Conservation (phyloP, 495 filamentous ascomycete species). For the Parathielavia appendiculata region DNA sequence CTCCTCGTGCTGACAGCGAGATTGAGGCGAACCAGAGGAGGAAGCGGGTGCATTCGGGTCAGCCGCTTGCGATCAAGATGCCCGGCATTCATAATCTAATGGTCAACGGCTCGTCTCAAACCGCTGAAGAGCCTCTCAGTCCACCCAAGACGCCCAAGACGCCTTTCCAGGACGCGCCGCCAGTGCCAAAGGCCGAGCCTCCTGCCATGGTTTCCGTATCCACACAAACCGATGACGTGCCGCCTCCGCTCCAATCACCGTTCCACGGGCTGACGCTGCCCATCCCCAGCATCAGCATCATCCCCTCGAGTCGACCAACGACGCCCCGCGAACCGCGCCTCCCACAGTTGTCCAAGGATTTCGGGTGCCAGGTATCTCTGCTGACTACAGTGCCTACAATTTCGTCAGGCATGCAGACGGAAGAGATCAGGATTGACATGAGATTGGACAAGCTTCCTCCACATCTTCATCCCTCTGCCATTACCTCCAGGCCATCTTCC, state of each 20-base stretch:
- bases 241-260: constrained; percentile 28
- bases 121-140: constrained; percentile 59
- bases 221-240: constrained; percentile 64
- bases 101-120: constrained; percentile 71
- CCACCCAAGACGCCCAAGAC: constrained; percentile 63
- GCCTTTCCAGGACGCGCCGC: constrained; percentile 33
- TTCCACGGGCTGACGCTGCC: constrained; percentile 37
- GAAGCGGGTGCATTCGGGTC: constrained; percentile 53
- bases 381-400: constrained; percentile 44
- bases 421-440: constrained; percentile 75
- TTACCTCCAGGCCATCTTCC: constrained; percentile 53
- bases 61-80: constrained; percentile 39
- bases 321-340: constrained; percentile 50
- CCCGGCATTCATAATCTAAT: constrained; percentile 41
- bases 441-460: constrained; percentile 67
- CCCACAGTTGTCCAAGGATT: constrained; percentile 52
- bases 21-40: constrained; percentile 67
- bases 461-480: constrained; percentile 69
- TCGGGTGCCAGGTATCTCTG: constrained; percentile 51
- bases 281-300: constrained; percentile 59
- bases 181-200: constrained; percentile 26
- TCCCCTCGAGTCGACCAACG: constrained; percentile 50
- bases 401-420: constrained; percentile 79
- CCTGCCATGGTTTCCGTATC: constrained; percentile 44
- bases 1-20: constrained; percentile 47